These are phyloP conservation scores for Mycosarcoma maydis DNA, from an alignment of 1,284 basidiomycete genomes.

Conservation along the genomic window DNA sequence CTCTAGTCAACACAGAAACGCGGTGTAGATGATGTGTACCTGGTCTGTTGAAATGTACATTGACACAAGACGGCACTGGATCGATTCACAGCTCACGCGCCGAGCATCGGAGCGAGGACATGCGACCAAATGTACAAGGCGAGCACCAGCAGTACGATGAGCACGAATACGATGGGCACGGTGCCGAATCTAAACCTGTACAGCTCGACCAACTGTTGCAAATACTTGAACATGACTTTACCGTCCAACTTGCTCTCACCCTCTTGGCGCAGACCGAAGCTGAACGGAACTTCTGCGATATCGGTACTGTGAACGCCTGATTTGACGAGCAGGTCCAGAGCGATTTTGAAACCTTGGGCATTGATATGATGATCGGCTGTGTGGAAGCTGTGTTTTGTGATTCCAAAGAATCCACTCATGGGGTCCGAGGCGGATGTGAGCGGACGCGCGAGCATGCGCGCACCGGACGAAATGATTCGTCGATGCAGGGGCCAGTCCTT, in stretches of 20 bases:
- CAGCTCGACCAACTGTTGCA: slow-evolving; percentile 39
- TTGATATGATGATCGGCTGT: slow-evolving; percentile 38
- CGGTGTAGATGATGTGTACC: no score
- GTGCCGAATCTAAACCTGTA: slow-evolving; percentile 43
- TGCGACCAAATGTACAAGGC: slow-evolving; percentile 31
- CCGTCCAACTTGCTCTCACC: slow-evolving; percentile 45
- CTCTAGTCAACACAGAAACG: no score
- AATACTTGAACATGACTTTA: slow-evolving; percentile 51
- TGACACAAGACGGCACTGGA: no score
- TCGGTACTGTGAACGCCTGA: slow-evolving; percentile 22
- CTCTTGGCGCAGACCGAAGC: slow-evolving; percentile 40
- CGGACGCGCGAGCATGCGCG: slow-evolving; percentile 69
- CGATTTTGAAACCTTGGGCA: slow-evolving; percentile 50
- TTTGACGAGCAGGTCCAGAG: slow-evolving; percentile 47
- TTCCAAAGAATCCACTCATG: slow-evolving; percentile 71
- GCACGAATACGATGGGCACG: slow-evolving; percentile 13
- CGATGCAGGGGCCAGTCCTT: slow-evolving; percentile 70
- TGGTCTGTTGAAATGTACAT: no score
- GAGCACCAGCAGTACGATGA: slow-evolving; percentile 15
- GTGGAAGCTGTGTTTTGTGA: slow-evolving; percentile 65
- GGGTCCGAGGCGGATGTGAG: slow-evolving; percentile 70
- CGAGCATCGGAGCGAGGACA: slow-evolving; percentile 16
- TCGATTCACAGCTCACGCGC: slow-evolving; percentile 3
- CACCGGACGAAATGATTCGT: slow-evolving; percentile 69
- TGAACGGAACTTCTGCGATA: slow-evolving; percentile 44